phyloP scores from a whole-genome alignment of 495 filamentous ascomycete genomes.

The Lichenothelia convexa region DNA sequence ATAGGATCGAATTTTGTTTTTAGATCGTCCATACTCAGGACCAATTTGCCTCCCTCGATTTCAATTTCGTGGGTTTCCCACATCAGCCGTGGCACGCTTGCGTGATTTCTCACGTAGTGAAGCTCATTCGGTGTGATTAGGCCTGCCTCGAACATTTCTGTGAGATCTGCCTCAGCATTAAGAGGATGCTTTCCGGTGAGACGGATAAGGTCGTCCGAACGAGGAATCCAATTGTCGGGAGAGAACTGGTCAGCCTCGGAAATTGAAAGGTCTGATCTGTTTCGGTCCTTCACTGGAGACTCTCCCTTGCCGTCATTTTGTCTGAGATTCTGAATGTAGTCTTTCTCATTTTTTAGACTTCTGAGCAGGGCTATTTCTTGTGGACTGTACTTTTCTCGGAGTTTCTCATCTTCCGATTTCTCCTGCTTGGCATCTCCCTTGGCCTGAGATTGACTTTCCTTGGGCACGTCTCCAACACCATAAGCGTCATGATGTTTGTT shows the following conservation, averaged over 20 bases:
- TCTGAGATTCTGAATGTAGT: conserved; percentile 11
- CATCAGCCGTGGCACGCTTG: conserved; percentile 8
- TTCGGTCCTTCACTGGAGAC: conserved; percentile 8
- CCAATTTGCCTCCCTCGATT: conserved; percentile 3
- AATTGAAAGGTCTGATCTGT: conserved; percentile 7
- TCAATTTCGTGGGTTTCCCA: conserved; percentile 10
- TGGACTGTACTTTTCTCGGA: conserved; percentile 7
- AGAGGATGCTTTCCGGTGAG: conserved; percentile 22
- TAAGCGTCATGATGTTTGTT: conserved; percentile 10
- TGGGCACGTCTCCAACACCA: background rate
- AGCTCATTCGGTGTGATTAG: conserved; percentile 14
- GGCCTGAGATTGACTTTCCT: background rate
- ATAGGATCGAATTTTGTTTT: conserved; percentile 7
- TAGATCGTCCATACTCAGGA: conserved; percentile 8
- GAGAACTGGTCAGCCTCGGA: conserved; percentile 20
- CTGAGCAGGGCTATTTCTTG: conserved; percentile 16
- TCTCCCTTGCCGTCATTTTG: conserved; percentile 15
- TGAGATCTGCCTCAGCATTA: conserved; percentile 16
- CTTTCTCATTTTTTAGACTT: conserved; percentile 12
- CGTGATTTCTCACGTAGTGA: conserved; percentile 12
- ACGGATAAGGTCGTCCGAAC: conserved; percentile 15
- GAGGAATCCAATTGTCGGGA: conserved; percentile 22
- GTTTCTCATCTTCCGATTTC: conserved; percentile 8
- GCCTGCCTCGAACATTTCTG: conserved; percentile 11
- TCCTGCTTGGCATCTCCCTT: conserved; percentile 2